Evolutionary conservation across 2,329 filamentous ascomycete species (phyloP).

Genomic region (Exutisphaerella laricina): DNA sequence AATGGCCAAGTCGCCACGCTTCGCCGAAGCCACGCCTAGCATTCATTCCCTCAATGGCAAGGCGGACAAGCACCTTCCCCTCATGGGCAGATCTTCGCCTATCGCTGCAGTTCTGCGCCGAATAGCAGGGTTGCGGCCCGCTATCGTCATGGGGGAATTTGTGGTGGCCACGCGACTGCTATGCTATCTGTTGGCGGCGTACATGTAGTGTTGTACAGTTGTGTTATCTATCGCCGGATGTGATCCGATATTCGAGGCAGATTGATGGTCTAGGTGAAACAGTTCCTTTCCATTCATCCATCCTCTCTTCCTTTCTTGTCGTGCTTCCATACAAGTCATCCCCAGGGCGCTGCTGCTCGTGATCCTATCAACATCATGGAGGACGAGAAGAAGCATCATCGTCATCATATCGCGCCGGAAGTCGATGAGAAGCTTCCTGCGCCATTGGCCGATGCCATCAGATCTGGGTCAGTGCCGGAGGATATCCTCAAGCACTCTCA

Average conservation of each 20-base stretch:
- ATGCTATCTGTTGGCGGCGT: not conserved
- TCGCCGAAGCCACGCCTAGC: not conserved
- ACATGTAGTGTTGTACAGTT: not conserved
- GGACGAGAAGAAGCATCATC: not conserved
- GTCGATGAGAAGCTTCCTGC: conserved; percentile 24
- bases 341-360: not conserved
- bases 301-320: not conserved
- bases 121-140: not conserved
- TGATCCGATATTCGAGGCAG: not conserved
- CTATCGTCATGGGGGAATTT: not conserved
- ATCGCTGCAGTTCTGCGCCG: not conserved
- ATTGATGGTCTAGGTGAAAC: not conserved
- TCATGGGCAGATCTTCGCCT: conserved; percentile 1
- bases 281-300: not conserved
- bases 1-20: too few species aligned
- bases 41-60: too few species aligned
- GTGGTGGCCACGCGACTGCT: not conserved
- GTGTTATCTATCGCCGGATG: not conserved
- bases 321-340: not conserved
- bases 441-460: conserved; percentile 25
- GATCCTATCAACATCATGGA: not conserved
- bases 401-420: conserved; percentile 11
- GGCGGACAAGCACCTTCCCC: not conserved
- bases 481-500: conserved; percentile 48
- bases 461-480: conserved; percentile 27